Evolutionary conservation across 2,329 filamentous ascomycete genomes (phyloP).

Genomic region (Trichothecium roseum): DNA sequence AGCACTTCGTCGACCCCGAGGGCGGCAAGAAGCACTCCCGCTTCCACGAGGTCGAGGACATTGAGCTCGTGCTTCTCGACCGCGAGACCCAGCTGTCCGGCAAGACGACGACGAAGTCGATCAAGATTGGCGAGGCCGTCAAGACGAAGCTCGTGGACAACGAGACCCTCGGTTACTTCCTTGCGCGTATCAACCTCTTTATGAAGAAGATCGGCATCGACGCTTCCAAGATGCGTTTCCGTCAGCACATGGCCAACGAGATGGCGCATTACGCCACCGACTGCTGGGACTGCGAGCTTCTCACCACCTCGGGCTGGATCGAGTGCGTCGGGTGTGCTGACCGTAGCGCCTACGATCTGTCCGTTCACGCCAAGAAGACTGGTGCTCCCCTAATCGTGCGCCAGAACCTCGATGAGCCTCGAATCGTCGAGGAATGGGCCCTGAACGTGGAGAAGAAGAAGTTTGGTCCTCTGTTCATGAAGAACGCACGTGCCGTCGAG

Average conservation of each 20-base stretch:
- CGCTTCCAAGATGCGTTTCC: constrained; percentile 79
- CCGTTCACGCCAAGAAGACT: constrained; percentile 87
- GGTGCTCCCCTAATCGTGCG: constrained; percentile 78
- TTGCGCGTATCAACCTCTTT: constrained; percentile 88
- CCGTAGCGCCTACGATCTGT: constrained; percentile 87
- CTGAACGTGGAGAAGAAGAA: constrained; percentile 89
- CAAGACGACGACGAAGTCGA: constrained; percentile 62
- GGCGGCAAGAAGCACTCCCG: constrained; percentile 89
- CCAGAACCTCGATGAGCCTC: constrained; percentile 68
- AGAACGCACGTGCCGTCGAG: constrained; percentile 81
- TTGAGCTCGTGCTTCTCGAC: constrained; percentile 77
- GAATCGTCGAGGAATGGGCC: constrained; percentile 76
- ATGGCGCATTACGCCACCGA: constrained; percentile 88
- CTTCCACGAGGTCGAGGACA: constrained; percentile 74
- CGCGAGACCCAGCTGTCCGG: constrained; percentile 78
- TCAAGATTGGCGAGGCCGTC: constrained; percentile 81
- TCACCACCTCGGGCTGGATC: constrained; percentile 91
- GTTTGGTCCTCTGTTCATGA: constrained; percentile 92
- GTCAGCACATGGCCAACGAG: constrained; percentile 81
- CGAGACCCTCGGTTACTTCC: constrained; percentile 95
- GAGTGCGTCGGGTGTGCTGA: constrained; percentile 97
- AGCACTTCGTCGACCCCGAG: constrained; percentile 93
- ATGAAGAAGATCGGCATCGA: constrained; percentile 82
- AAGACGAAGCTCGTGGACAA: constrained; percentile 79
- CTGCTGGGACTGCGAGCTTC: constrained; percentile 94